These are phyloP conservation scores for Kodamaea ohmeri DNA, from an alignment of 1,139 yeast genomes.

Conservation along the genomic window DNA sequence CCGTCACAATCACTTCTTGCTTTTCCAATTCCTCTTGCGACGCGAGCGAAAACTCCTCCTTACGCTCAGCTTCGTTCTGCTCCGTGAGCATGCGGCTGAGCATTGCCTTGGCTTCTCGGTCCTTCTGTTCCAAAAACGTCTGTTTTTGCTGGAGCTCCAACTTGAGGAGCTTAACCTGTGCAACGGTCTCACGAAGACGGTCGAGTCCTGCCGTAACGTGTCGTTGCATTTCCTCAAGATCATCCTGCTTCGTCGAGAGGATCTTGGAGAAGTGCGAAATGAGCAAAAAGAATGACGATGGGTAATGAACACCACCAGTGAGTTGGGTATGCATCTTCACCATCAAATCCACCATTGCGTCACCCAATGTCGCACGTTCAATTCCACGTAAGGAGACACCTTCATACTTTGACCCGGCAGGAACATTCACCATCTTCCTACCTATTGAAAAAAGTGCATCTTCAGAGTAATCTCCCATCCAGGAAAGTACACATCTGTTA, in stretches of 20 bases:
- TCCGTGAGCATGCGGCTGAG: conserved; percentile 77
- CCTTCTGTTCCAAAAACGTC: conserved; percentile 49
- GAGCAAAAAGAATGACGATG: conserved; percentile 44
- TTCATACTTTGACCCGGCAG: conserved; percentile 13
- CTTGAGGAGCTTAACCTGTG: conserved; percentile 65
- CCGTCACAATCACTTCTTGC: conserved; percentile 62
- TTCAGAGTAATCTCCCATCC: conserved; percentile 85
- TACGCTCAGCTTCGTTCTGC: conserved; percentile 91
- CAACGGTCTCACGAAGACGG: conserved; percentile 71
- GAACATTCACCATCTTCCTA: conserved; percentile 7
- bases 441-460: conserved; percentile 53
- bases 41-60: conserved; percentile 78
- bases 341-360: conserved; percentile 18
- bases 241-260: conserved; percentile 43
- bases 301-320: background rate
- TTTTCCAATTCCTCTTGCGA: conserved; percentile 67
- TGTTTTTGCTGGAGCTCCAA: conserved; percentile 55
- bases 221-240: conserved; percentile 64
- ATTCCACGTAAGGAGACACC: conserved; percentile 41
- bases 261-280: conserved; percentile 45
- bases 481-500: conserved; percentile 84
- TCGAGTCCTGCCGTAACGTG: conserved; percentile 75
- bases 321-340: background rate
- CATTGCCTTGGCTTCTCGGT: conserved; percentile 67
- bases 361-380: conserved; percentile 36